Evolutionary conservation across 805 yeast genomes (phyloP).

Genomic region (Wickerhamiella kurtzmanii): DNA sequence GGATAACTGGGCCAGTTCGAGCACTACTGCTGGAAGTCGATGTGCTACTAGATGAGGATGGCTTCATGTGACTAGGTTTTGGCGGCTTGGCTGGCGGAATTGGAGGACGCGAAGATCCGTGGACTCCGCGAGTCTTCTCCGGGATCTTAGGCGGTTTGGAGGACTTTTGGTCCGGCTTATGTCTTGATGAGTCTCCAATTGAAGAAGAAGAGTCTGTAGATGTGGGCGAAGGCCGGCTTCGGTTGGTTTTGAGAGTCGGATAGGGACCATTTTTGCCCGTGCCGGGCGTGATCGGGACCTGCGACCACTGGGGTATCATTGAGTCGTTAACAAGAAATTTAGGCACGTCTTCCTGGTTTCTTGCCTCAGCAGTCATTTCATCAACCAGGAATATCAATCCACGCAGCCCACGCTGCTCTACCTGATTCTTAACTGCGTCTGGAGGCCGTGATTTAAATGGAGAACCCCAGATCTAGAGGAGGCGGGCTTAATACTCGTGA

Average conservation of each 20-base stretch:
- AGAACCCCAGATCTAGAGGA: not conserved
- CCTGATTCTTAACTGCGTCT: too few species aligned
- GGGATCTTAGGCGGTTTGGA: not conserved
- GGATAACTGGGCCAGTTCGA: too few species aligned
- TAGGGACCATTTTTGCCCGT: conserved; percentile 14
- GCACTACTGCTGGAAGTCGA: too few species aligned
- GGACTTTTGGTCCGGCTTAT: too few species aligned
- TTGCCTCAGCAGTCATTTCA: not conserved
- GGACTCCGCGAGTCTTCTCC: not conserved
- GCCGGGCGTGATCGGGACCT: conserved; percentile 14
- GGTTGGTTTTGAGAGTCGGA: conserved; percentile 8
- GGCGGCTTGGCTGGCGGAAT: not conserved
- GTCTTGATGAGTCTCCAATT: not conserved
- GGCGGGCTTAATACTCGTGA: not conserved
- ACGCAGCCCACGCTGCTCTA: not conserved
- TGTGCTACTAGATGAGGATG: too few species aligned
- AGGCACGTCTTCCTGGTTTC: conserved; percentile 11
- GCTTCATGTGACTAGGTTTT: not conserved
- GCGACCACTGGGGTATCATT: conserved; percentile 11
- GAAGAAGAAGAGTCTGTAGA: not conserved
- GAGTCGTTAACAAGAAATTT: conserved; percentile 13
- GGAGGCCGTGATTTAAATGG: not conserved
- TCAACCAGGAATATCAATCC: not conserved
- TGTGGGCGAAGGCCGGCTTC: not conserved
- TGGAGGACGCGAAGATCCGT: not conserved